Conservation (phyloP, 495 filamentous ascomycete species). For the Penicillium ochrochloron region DNA sequence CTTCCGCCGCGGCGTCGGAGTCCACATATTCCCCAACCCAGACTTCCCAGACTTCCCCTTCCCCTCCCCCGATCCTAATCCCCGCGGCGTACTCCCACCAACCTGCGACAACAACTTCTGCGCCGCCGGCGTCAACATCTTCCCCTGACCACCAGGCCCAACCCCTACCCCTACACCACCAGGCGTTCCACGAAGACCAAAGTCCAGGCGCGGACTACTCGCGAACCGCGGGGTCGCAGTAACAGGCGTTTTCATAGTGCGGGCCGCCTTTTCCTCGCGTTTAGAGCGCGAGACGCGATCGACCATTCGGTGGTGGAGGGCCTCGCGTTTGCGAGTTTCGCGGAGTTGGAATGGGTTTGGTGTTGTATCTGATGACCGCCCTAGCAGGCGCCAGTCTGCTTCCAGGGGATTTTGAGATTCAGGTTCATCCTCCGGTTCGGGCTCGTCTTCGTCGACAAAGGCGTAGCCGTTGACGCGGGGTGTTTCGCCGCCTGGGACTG, state of each 20-base stretch:
- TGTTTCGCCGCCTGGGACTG: slow-evolving; percentile 66
- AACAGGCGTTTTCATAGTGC: slow-evolving; percentile 58
- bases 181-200: slow-evolving; percentile 58
- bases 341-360: slow-evolving; percentile 84
- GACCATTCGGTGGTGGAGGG: slow-evolving; percentile 87
- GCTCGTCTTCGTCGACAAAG: slow-evolving; percentile 86
- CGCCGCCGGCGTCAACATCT: slow-evolving; percentile 70
- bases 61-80: slow-evolving; percentile 12
- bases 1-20: slow-evolving; percentile 54
- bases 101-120: slow-evolving; percentile 75
- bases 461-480: slow-evolving; percentile 90
- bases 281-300: slow-evolving; percentile 79
- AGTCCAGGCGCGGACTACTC: slow-evolving; percentile 69
- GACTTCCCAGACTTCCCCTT: slow-evolving; percentile 39
- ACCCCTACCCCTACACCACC: slow-evolving; percentile 6
- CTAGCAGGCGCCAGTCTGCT: slow-evolving; percentile 51
- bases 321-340: slow-evolving; percentile 77
- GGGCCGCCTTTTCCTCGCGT: slow-evolving; percentile 55
- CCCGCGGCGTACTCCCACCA: slow-evolving; percentile 51
- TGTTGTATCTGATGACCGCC: slow-evolving; percentile 58
- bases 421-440: slow-evolving; percentile 35
- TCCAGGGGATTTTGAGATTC: slow-evolving; percentile 17
- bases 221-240: slow-evolving; percentile 73
- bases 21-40: slow-evolving; percentile 58
- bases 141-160: slow-evolving; percentile 22